Percentiles rank a stretch among this genome's conserved stretches.
These are phyloP conservation scores for Casaregolazyma suthepensis DNA, from an alignment of 1,139 yeast genomes.

Conservation along the genomic window DNA sequence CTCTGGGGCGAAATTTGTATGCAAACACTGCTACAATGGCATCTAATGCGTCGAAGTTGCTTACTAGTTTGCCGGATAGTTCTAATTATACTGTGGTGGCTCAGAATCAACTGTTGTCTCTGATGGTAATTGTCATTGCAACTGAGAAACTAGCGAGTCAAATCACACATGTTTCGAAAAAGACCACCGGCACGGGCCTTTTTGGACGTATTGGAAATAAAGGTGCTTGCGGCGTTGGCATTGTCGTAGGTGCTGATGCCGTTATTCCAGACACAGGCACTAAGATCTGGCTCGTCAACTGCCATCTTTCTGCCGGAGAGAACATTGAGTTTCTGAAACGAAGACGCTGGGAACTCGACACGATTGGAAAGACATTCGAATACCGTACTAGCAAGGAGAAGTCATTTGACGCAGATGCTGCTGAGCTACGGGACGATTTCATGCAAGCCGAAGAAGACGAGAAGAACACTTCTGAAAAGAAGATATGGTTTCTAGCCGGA, in stretches of 20 bases:
- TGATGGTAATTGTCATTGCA: slow-evolving; percentile 41
- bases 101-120: slow-evolving; percentile 44
- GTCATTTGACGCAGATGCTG: slow-evolving; percentile 19
- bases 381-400: slow-evolving; percentile 18
- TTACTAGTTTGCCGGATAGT: slow-evolving; percentile 23
- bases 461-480: slow-evolving; percentile 1
- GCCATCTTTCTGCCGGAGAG: slow-evolving; percentile 65
- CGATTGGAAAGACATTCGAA: slow-evolving; percentile 32
- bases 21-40: slow-evolving; percentile 39
- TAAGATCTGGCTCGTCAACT: slow-evolving; percentile 49
- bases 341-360: slow-evolving; percentile 41
- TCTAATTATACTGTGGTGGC: slow-evolving; percentile 27
- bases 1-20: slow-evolving; percentile 41
- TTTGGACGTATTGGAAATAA: slow-evolving; percentile 55
- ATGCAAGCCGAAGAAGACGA: neutral
- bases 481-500: slow-evolving; percentile 52
- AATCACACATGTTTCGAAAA: slow-evolving; percentile 31
- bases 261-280: slow-evolving; percentile 33
- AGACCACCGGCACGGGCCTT: slow-evolving; percentile 50
- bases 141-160: slow-evolving; percentile 31
- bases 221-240: slow-evolving; percentile 44
- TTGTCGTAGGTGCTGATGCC: slow-evolving; percentile 29
- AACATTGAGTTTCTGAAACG: slow-evolving; percentile 31
- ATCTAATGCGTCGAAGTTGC: slow-evolving; percentile 34
- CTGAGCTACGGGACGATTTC: slow-evolving; percentile 13